Evolutionary conservation across 2,329 filamentous ascomycete genomes (phyloP), one percentile per base, ranked within the genome.

Genomic region (Neofusicoccum ribis): DNA sequence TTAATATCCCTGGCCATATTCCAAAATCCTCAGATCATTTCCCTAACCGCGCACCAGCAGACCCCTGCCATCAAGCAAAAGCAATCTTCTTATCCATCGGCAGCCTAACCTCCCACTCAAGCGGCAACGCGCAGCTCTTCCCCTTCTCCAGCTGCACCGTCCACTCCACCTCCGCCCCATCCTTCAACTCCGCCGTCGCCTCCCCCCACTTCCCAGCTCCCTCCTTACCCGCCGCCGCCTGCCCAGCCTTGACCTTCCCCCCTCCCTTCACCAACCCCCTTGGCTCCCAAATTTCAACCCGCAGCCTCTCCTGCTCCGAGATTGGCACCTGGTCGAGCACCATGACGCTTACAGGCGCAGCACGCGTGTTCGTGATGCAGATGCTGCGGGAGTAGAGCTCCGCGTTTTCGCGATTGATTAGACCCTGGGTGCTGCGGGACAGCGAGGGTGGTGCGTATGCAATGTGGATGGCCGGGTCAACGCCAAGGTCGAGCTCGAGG

Each of bases 91-190:
- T 84, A 8, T 82, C 83, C 15, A 74, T 74, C 1, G 88, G 88
- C 69, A 86, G 79, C 23, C 81, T 81, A 17, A 88, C 83, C 66
- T 86, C 83, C 74, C 90, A 91, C 77, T 88, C 86, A 66, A 91
- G 72, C 27, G 77, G 77, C 67, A 91, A 74, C 74, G 83, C 84
- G 15, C 86, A 84, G 3, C 83, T 81, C 70, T 83, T 82, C 31
- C 87, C 86, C 0, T 85, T 81, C 59, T 70, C 69, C 61, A 71
- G 34, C 39, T 68, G 67, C 4, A 71, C 69, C 51, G 43, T 67
- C 69, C 69, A 71, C 50, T 66, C 62, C 5, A 71, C 49, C 64
- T 68, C 69, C 11, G 68, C 68, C 52, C 66, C 67, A 58, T 70
- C 70, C 68, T 54, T 66, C 52, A 62, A 31, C 59, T 34, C 31